Evolutionary conservation across 768 basidiomycete genomes (phyloP).

Genomic region (Auricularia sp.): DNA sequence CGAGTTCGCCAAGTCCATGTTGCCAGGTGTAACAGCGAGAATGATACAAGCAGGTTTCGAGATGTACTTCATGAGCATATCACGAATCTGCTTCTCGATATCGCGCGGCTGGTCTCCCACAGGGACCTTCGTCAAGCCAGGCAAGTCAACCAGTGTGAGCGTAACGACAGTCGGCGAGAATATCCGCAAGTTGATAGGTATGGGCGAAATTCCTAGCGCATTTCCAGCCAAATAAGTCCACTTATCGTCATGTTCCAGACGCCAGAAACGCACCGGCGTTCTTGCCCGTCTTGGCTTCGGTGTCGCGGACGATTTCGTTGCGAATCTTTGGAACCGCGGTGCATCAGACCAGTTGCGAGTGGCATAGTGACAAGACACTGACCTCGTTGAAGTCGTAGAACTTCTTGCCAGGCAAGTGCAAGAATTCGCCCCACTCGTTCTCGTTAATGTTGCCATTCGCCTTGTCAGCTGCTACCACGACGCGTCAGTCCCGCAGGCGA

Average conservation of each 20-base stretch:
- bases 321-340: constrained; percentile 54
- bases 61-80: constrained; percentile 95
- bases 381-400: constrained; percentile 80
- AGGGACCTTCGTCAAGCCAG: constrained; percentile 90
- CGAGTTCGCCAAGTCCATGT: constrained; percentile 96
- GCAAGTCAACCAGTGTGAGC: constrained; percentile 93
- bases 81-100: constrained; percentile 94
- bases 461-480: constrained; percentile 10
- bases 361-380: neutral
- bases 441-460: constrained; percentile 69
- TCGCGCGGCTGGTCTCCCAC: constrained; percentile 95
- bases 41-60: constrained; percentile 93
- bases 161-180: constrained; percentile 97
- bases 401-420: constrained; percentile 93
- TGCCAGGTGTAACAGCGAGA: constrained; percentile 91
- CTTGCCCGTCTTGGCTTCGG: constrained; percentile 96
- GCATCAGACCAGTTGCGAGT: neutral
- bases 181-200: constrained; percentile 95
- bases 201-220: constrained; percentile 81
- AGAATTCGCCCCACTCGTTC: constrained; percentile 98
- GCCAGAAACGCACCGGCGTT: constrained; percentile 51
- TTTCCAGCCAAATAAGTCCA: neutral
- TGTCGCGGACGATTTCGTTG: constrained; percentile 92
- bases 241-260: neutral
- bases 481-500: constrained; percentile 3